Evolutionary conservation across 1,139 yeast genomes (phyloP).

Genomic region (Protomyces inundatus): DNA sequence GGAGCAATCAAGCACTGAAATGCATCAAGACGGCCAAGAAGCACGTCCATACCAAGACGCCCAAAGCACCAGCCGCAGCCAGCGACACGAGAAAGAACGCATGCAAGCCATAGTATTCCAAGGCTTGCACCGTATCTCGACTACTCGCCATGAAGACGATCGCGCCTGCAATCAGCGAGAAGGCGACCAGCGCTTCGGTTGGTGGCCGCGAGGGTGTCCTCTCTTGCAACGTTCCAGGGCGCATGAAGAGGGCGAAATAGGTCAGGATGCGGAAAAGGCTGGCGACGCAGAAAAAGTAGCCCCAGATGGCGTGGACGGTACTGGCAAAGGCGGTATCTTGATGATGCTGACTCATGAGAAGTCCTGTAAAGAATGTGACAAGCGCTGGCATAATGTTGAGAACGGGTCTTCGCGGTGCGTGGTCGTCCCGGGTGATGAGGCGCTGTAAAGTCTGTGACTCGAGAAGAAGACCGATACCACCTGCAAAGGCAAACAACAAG

Average conservation of each 20-base stretch:
- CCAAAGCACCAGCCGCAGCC: conserved; percentile 53
- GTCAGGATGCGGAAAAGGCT: conserved; percentile 71
- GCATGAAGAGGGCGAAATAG: conserved; percentile 53
- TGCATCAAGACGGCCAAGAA: not conserved
- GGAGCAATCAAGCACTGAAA: not conserved
- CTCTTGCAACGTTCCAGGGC: conserved; percentile 43
- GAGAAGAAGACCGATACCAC: conserved; percentile 78
- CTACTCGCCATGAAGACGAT: conserved; percentile 86
- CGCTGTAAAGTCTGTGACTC: conserved; percentile 52
- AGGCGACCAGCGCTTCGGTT: conserved; percentile 73
- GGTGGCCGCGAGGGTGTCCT: conserved; percentile 61
- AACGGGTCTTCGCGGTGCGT: conserved; percentile 31
- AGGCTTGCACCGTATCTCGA: conserved; percentile 71
- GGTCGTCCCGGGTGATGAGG: conserved; percentile 26
- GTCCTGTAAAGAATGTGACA: conserved; percentile 93
- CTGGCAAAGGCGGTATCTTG: conserved; percentile 79
- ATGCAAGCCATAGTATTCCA: conserved; percentile 80
- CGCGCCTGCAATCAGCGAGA: conserved; percentile 82
- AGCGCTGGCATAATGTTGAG: conserved; percentile 85
- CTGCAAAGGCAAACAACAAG: conserved; percentile 87
- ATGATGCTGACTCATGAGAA: conserved; percentile 90
- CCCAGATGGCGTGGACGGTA: conserved; percentile 85
- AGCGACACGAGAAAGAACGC: conserved; percentile 87
- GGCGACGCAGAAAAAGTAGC: conserved; percentile 68
- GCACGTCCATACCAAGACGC: conserved; percentile 12